These are phyloP conservation scores for Asterochloris sp. DNA, from an alignment of 139 green algal genomes.

Conservation along the genomic window DNA sequence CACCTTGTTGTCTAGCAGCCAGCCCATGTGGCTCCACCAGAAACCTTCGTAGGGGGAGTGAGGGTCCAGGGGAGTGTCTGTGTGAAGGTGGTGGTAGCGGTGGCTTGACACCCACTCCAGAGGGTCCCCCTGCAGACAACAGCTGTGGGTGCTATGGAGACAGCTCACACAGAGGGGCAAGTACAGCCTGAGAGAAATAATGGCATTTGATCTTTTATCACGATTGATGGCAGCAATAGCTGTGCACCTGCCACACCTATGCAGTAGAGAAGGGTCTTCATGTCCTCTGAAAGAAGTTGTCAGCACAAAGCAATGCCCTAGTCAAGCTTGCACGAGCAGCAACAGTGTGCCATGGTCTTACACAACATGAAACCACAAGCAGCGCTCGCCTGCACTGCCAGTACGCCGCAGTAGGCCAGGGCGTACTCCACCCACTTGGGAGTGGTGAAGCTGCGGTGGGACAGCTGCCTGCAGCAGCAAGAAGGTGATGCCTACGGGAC, in stretches of 20 bases:
- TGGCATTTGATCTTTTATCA: too few relatives aligned
- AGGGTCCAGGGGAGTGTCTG: constrained; percentile 95
- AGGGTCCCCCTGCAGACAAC: constrained; percentile 58
- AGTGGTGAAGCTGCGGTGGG: constrained; percentile 84
- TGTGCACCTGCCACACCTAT: too few relatives aligned
- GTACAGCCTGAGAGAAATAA: too few relatives aligned
- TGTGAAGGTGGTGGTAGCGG: constrained; percentile 95
- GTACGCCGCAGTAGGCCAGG: constrained; percentile 96
- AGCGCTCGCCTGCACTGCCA: constrained; percentile 52
- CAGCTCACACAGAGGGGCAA: too few relatives aligned
- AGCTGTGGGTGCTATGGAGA: too few relatives aligned
- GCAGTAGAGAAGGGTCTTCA: too few relatives aligned
- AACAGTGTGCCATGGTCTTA: constrained; percentile 27
- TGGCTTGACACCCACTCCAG: constrained; percentile 91
- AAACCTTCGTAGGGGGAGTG: constrained; percentile 98
- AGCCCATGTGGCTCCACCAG: constrained; percentile 97
- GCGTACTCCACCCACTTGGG: constrained; percentile 99
- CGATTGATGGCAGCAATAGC: too few relatives aligned
- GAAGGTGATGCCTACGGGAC: too few relatives aligned
- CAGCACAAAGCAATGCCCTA: too few relatives aligned
- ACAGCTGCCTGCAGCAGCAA: constrained; percentile 62
- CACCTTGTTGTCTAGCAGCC: constrained; percentile 93
- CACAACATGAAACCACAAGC: too few relatives aligned
- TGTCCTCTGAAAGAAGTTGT: too few relatives aligned
- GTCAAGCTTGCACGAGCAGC: too few relatives aligned